phyloP scores from a whole-genome alignment of 768 basidiomycete genomes.

The Mycena chlorophos region DNA sequence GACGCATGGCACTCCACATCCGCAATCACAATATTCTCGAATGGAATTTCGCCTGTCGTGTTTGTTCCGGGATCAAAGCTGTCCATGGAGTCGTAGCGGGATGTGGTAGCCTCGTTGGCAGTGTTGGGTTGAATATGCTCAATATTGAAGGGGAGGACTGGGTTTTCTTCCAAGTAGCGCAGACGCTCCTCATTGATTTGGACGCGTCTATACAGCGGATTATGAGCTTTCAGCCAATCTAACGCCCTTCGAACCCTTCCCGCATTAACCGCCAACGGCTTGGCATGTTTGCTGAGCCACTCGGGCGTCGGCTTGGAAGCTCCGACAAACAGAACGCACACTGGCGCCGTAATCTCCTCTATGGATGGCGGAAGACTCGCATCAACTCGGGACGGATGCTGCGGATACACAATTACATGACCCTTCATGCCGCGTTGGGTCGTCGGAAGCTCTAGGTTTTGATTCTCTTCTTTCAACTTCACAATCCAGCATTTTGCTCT shows the following conservation, averaged over 20 bases:
- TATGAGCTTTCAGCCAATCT: conserved; percentile 9
- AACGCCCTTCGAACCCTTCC: neutral
- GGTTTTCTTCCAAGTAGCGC: neutral
- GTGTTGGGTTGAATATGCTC: neutral
- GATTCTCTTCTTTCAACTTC: conserved; percentile 6
- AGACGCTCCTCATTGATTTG: neutral
- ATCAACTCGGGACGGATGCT: conserved; percentile 2
- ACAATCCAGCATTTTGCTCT: conserved; percentile 16
- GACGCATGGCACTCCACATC: conserved; percentile 25
- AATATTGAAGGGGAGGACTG: conserved; percentile 3
- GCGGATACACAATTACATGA: conserved; percentile 7
- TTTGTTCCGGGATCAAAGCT: neutral
- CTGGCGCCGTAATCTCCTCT: neutral
- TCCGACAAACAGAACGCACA: conserved; percentile 9
- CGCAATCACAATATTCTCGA: conserved; percentile 13
- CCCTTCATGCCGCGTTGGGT: conserved; percentile 5
- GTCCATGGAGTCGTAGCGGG: neutral
- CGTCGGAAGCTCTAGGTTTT: conserved; percentile 16
- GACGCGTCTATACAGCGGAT: conserved; percentile 1
- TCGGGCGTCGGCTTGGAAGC: neutral
- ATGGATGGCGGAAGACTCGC: neutral
- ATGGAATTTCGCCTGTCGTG: neutral
- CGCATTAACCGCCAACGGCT: conserved; percentile 3
- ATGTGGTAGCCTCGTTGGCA: conserved; percentile 2
- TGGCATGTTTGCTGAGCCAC: conserved; percentile 3